These are phyloP conservation scores for Nannochloropsis gaditana DNA, from an alignment of 108 stramenopile species.

Conservation along the genomic window DNA sequence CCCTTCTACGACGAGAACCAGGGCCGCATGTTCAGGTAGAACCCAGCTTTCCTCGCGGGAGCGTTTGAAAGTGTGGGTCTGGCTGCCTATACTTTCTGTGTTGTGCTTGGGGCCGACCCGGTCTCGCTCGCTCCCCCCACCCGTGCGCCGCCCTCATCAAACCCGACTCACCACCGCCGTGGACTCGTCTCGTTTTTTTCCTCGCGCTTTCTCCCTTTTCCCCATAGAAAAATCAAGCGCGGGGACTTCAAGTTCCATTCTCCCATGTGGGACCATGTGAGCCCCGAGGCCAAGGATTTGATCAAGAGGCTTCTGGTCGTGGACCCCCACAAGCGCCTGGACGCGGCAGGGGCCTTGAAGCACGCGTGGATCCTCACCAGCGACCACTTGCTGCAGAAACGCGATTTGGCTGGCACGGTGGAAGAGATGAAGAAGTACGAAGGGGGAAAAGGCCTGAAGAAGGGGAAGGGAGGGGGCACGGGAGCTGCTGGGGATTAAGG, in stretches of 20 bases:
- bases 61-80: neutral
- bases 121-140: neutral
- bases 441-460: too few species aligned
- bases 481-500: too few species aligned
- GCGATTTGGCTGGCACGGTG: constrained; percentile 59
- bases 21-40: constrained; percentile 45
- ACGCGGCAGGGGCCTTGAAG: constrained; percentile 73
- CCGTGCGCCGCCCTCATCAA: neutral
- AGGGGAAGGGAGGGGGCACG: too few species aligned
- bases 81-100: neutral
- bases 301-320: constrained; percentile 70
- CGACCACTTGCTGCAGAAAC: constrained; percentile 55
- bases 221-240: neutral
- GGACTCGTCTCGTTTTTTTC: neutral
- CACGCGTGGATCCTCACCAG: constrained; percentile 68
- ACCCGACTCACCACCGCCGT: neutral
- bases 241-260: constrained; percentile 57
- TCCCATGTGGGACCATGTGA: constrained; percentile 60
- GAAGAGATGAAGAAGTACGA: constrained; percentile 60
- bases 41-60: neutral
- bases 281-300: constrained; percentile 71
- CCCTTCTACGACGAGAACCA: constrained; percentile 59
- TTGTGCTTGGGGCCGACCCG: constrained; percentile 38
- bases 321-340: constrained; percentile 71
- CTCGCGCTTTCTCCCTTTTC: neutral